These are phyloP conservation scores for Xylaria telfairii DNA, from an alignment of 495 filamentous ascomycete genomes.

Conservation along the genomic window DNA sequence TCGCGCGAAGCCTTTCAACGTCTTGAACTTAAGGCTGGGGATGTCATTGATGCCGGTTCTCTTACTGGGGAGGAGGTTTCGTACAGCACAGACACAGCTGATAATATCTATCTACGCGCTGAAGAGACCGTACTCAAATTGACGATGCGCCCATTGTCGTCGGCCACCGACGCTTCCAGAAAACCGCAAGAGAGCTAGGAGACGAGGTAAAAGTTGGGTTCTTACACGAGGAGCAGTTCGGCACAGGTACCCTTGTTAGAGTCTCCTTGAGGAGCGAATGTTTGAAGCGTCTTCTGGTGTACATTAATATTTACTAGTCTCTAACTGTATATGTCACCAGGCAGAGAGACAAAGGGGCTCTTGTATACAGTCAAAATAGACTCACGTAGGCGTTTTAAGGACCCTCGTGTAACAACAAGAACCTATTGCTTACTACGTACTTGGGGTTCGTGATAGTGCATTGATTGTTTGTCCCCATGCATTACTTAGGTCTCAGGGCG, in stretches of 20 bases:
- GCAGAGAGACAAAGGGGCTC: too few species aligned
- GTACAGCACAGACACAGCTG: background rate
- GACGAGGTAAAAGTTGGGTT: background rate
- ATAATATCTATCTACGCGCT: constrained; percentile 9
- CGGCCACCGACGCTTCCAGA: background rate
- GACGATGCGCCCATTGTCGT: background rate
- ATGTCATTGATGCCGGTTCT: background rate
- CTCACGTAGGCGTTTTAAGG: too few species aligned
- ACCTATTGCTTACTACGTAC: too few species aligned
- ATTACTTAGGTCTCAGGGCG: too few species aligned
- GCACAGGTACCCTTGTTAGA: background rate
- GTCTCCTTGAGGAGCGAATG: background rate
- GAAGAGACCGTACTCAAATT: constrained; percentile 7
- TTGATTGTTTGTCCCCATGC: too few species aligned
- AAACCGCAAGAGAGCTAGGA: background rate
- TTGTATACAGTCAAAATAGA: too few species aligned
- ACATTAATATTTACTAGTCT: too few species aligned
- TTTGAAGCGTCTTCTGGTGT: background rate
- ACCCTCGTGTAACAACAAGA: too few species aligned
- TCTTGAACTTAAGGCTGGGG: background rate
- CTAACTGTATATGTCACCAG: too few species aligned
- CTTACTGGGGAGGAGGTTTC: background rate
- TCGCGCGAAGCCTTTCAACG: background rate
- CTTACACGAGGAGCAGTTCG: background rate
- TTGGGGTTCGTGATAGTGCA: too few species aligned